phyloP scores from a whole-genome alignment of 1,284 basidiomycete genomes.

The Cryptococcus deneoformans region DNA sequence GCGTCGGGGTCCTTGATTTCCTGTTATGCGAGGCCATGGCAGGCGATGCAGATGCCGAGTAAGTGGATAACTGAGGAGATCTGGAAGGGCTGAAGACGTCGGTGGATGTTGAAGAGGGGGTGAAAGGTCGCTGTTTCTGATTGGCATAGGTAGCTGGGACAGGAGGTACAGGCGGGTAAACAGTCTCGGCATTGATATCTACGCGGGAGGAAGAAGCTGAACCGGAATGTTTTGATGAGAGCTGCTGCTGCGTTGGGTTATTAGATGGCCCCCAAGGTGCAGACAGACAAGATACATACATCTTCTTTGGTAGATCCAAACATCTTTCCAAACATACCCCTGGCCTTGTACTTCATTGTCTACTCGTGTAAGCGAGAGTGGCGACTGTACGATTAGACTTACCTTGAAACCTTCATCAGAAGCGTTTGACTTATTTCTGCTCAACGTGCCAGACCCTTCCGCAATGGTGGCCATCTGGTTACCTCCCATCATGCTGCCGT shows the following conservation, averaged over 20 bases:
- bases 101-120: constrained; percentile 1
- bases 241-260: neutral
- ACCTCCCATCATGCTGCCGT: constrained; percentile 10
- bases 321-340: constrained; percentile 47
- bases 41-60: neutral
- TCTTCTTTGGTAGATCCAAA: constrained; percentile 29
- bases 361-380: constrained; percentile 7
- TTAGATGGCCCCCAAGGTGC: neutral
- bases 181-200: neutral
- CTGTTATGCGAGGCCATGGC: too few relatives aligned
- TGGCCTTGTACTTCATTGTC: constrained; percentile 41
- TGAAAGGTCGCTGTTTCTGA: constrained; percentile 5
- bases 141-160: constrained; percentile 13
- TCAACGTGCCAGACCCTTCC: constrained; percentile 17
- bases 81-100: constrained; percentile 10
- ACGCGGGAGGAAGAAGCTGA: constrained; percentile 12
- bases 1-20: too few relatives aligned
- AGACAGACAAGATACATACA: neutral
- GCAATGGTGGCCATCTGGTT: constrained; percentile 30
- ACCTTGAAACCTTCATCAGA: constrained; percentile 34
- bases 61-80: neutral
- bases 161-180: constrained; percentile 12
- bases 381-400: constrained; percentile 1
- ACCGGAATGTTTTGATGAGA: constrained; percentile 7
- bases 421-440: constrained; percentile 15